Evolutionary conservation across 2,329 filamentous ascomycete species (phyloP), one percentile per base, ranked within the genome.

Genomic region (Tolypocladium tundrense): DNA sequence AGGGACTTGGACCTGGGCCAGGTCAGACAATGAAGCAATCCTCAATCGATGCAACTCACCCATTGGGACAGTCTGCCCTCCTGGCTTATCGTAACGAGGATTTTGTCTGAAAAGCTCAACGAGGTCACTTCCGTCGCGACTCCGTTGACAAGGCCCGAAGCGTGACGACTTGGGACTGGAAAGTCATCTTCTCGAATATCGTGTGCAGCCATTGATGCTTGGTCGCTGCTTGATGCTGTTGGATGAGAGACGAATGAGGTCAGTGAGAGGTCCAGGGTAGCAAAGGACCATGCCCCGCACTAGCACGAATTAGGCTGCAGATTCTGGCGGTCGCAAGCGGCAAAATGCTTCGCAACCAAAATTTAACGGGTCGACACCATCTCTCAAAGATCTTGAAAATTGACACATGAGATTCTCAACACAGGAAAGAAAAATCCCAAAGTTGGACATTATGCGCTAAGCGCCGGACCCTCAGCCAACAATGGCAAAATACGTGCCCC

Each of bases 31-130:
- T 27, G 21, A 14, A n/a, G 2, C 13, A 3, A 3, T 37, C 4
- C 4, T 19, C 4, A 52, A 1, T 13, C 13, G 1, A 13, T 3
- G 4, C 19, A 35, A 69, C 76, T 57, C 78, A 97, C 91, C 94
- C 94, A 99, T 79, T 97, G 94, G 24, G 90, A 88, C 53, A 97
- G 75, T 59, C 87, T 83, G 8, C 92, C 93, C 60, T 87, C 83
- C 74, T 97, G 94, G 0, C 89, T 90, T 60, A 97, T 81, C 1
- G 91, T 97, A 61, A 99, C 77, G 65, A 99, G 75, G 66, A 99
- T 91, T 73, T 91, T 96, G 80, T 97, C 94, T 10, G 86, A 81
- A 73, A 97, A 97, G 65, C 80, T 84, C 57, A 91, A 78, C 13
- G 81, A 80, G 43, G 84, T 86, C 40, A 90, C 86, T 63, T 91